A percentile compares a stretch with the other conserved stretches of the same genome.
Conservation (phyloP, 352 stramenopile genomes). For the Aphanomyces euteiches region DNA sequence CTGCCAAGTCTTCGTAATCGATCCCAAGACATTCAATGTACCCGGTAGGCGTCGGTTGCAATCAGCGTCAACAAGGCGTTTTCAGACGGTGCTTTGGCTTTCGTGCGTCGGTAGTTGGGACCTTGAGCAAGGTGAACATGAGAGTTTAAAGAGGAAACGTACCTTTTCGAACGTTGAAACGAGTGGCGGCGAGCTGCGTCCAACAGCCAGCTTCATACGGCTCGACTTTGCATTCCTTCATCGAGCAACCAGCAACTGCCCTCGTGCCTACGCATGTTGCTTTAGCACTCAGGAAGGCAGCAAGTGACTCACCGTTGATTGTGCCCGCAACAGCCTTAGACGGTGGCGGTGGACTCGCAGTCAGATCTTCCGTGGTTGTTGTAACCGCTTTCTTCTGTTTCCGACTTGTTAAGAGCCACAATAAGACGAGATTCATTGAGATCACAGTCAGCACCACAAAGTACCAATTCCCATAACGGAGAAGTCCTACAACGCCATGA, state of each 20-base stretch:
- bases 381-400: background rate
- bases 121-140: slow-evolving; percentile 32
- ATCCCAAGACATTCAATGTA: slow-evolving; percentile 29
- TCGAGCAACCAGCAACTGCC: slow-evolving; percentile 49
- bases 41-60: slow-evolving; percentile 68
- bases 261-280: slow-evolving; percentile 35
- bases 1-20: slow-evolving; percentile 33
- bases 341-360: background rate
- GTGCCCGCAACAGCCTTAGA: slow-evolving; percentile 28
- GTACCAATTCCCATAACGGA: slow-evolving; percentile 3
- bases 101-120: slow-evolving; percentile 75
- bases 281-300: background rate
- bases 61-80: slow-evolving; percentile 55
- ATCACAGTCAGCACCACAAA: slow-evolving; percentile 8
- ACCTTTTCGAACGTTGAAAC: slow-evolving; percentile 82
- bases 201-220: slow-evolving; percentile 45
- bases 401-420: background rate
- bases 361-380: background rate
- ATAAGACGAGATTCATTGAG: slow-evolving; percentile 14
- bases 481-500: background rate
- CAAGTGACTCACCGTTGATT: slow-evolving; percentile 35
- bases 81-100: slow-evolving; percentile 58
- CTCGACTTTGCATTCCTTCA: slow-evolving; percentile 43
- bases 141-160: background rate
- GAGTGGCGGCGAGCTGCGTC: slow-evolving; percentile 58